Evolutionary conservation across 2,329 filamentous ascomycete species (phyloP).

Genomic region (Myotisia sp.): DNA sequence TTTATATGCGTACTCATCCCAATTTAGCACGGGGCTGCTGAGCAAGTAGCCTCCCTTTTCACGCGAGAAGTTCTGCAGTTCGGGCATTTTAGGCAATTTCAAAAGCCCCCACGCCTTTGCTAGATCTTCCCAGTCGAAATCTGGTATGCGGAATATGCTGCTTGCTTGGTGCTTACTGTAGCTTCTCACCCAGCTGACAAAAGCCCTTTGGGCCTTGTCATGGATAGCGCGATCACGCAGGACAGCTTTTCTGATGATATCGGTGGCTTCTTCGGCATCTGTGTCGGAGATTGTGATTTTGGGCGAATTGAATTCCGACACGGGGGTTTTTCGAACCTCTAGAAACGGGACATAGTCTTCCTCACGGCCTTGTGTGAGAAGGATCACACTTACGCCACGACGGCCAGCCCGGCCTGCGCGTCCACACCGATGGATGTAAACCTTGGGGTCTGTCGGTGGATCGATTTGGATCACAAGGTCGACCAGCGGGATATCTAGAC

Average conservation of each 20-base stretch:
- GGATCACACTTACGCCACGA: conserved; percentile 68
- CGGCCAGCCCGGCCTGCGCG: conserved; percentile 50
- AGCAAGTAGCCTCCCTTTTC: conserved; percentile 48
- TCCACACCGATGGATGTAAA: conserved; percentile 53
- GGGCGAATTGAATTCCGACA: conserved; percentile 48
- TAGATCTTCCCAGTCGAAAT: conserved; percentile 73
- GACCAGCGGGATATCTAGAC: conserved; percentile 81
- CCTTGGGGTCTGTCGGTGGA: conserved; percentile 74
- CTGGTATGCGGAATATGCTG: conserved; percentile 72
- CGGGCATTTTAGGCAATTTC: conserved; percentile 84
- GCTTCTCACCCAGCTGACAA: conserved; percentile 83
- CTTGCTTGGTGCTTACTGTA: conserved; percentile 84
- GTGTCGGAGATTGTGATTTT: conserved; percentile 43
- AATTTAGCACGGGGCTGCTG: conserved; percentile 38
- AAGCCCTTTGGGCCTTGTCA: conserved; percentile 79
- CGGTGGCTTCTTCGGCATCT: conserved; percentile 45
- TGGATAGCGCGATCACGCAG: conserved; percentile 52
- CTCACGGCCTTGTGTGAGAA: conserved; percentile 72
- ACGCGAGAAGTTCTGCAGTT: conserved; percentile 59
- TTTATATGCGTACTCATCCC: conserved; percentile 54
- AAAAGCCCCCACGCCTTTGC: conserved; percentile 76
- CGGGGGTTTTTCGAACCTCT: conserved; percentile 73
- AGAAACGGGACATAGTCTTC: conserved; percentile 84
- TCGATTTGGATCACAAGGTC: conserved; percentile 86
- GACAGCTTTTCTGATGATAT: conserved; percentile 45